These are phyloP conservation scores for Teunomyces aglyptinius DNA, from an alignment of 805 yeast genomes.

Conservation along the genomic window DNA sequence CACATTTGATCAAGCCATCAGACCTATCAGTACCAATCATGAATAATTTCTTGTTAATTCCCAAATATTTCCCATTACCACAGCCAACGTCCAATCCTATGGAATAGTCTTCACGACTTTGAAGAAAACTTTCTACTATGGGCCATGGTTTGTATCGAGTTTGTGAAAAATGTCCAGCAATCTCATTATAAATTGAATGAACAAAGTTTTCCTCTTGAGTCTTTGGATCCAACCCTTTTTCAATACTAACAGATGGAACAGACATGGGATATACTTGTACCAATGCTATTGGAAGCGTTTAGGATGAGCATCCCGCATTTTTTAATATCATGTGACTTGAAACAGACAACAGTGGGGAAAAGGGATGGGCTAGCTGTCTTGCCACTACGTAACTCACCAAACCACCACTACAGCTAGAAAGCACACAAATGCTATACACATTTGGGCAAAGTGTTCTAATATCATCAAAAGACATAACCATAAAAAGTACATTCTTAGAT, in stretches of 20 bases:
- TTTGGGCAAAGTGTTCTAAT: too few relatives aligned
- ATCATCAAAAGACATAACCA: too few relatives aligned
- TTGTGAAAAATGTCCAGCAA: slow-evolving; percentile 89
- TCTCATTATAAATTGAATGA: slow-evolving; percentile 89
- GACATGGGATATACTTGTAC: slow-evolving; percentile 17
- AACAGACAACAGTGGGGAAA: too few relatives aligned
- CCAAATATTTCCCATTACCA: slow-evolving; percentile 92
- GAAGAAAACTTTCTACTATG: slow-evolving; percentile 72
- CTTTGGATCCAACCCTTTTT: slow-evolving; percentile 42
- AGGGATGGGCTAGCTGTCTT: too few relatives aligned
- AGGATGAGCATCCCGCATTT: slow-evolving; percentile 1
- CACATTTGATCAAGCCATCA: slow-evolving; percentile 65
- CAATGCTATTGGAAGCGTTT: neutral
- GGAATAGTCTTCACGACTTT: slow-evolving; percentile 46
- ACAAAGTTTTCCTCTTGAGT: slow-evolving; percentile 74
- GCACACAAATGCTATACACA: neutral
- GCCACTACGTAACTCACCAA: too few relatives aligned
- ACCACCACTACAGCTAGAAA: too few relatives aligned
- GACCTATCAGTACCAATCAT: slow-evolving; percentile 78
- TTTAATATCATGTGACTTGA: slow-evolving; percentile 1
- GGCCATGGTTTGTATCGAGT: slow-evolving; percentile 99
- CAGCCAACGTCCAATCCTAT: slow-evolving; percentile 94
- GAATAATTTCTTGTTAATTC: slow-evolving; percentile 63
- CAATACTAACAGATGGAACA: slow-evolving; percentile 31
- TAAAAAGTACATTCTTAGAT: too few relatives aligned